Percentiles rank a stretch among this genome's conserved stretches.
Evolutionary conservation across 164 flowering plant species (phyloP).

Genomic region (Piper longum): DNA sequence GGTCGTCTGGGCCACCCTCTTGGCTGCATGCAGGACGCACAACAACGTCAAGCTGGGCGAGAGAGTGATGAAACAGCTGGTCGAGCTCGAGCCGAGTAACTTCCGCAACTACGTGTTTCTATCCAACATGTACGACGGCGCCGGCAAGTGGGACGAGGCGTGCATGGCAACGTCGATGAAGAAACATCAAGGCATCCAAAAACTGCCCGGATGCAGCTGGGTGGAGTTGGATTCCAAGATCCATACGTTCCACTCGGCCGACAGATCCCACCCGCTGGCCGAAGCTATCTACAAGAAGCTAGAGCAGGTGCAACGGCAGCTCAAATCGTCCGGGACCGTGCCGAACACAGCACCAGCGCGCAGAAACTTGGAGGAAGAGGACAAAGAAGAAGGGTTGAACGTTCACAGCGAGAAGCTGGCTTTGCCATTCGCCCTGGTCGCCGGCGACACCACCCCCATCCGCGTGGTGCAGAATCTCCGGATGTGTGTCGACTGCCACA

Average conservation of each 20-base stretch:
- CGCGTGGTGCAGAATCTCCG: conserved; percentile 4
- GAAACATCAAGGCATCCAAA: conserved; percentile 4
- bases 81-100: conserved; percentile 4
- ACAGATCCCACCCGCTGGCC: conserved; percentile 6
- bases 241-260: conserved; percentile 2
- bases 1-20: conserved; percentile 8
- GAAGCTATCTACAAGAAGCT: background rate
- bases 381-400: conserved; percentile 3
- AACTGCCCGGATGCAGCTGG: conserved; percentile 9
- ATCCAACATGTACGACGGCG: conserved; percentile 8
- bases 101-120: conserved; percentile 3
- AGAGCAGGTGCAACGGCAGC: conserved; percentile 2
- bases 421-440: background rate
- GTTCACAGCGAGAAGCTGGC: conserved; percentile 5
- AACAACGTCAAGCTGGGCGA: conserved; percentile 4
- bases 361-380: conserved; percentile 3
- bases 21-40: conserved; percentile 8
- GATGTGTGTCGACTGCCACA: conserved; percentile 4
- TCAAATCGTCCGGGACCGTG: background rate
- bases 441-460: background rate
- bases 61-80: conserved; percentile 1
- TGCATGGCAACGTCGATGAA: background rate
- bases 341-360: background rate
- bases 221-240: conserved; percentile 2
- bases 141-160: conserved; percentile 5